Evolutionary conservation across 139 green algal genomes (phyloP), one percentile per base, ranked within the genome.

Genomic region (Tetraselmis chui): DNA sequence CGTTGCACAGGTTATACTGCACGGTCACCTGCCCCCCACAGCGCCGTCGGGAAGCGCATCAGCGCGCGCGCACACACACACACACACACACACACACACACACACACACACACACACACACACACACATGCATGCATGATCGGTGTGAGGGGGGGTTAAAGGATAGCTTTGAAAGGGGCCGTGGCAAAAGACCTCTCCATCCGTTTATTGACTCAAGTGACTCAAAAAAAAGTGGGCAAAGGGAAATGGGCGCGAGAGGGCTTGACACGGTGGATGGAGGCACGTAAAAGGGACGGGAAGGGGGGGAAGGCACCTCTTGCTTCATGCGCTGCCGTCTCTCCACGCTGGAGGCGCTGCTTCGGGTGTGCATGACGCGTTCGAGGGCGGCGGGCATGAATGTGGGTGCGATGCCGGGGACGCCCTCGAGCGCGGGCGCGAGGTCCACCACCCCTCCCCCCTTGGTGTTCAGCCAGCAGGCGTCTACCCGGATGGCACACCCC

Each of bases 1-100:
- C 95, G 82, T 98, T 98, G 82, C 88, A 95, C 82, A 99, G 87
- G 90, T 98, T 98, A 91, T 97, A 99, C 87, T 97, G 86, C 76
- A 98, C 88, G 0, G 92, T 96, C 74, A 98, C 91, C 88, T 99
- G 92, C 84, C 11, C 45, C 45, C 45, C 11, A 67, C 11, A 5
- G 18, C 45, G 18, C 11, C 45, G 45, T 5, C 11, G 18, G 18
- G 45, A 18, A 67, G 45, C 11, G 18, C 11, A 18, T 67, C 45
- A 67, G 45, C 45, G 11, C 45, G 45, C n/a, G n/a, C n/a, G n/a
- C n/a, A n/a, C n/a, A n/a, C n/a, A n/a, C n/a, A n/a, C n/a, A n/a
- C n/a, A n/a, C n/a, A n/a, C n/a, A n/a, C n/a, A n/a, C n/a, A n/a
- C n/a, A n/a, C n/a, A n/a, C n/a, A n/a, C n/a, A n/a, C n/a, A n/a